Base-by-base conservation (phyloP, 2,329 filamentous ascomycete genomes). In the Colletotrichum lini region DNA sequence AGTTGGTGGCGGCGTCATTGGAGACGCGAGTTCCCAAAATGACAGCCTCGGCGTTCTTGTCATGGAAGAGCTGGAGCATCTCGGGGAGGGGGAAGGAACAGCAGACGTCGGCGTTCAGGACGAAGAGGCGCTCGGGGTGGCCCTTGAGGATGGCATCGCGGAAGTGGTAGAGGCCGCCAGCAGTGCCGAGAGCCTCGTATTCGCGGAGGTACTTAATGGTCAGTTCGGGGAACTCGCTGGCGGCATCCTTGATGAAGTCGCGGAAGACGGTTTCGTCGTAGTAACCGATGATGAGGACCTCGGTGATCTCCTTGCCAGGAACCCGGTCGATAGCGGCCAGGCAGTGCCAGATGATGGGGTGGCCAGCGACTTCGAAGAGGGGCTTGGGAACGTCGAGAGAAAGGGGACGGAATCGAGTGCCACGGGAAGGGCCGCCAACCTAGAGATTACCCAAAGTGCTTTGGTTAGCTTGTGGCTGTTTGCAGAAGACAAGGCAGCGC, bases 331-430 rank as follows among this genome's bases (percentile, higher is more conserved):
- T 90, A 78, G 96, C 95, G 79, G 93, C 93, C 81, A 99, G 90
- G 87, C 95, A 98, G 88, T 99, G 96, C 89, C 95, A 96, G 86
- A 98, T 95, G 85, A 99, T 98, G 77, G 96, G 95, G 84, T 99
- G 96, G 77, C 96, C 96, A 76, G 96, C 96, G 79, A 99, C 95
- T 82, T 98, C 96, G 86, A 99, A 98, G 77, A 99, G 93, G 74
- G 96, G 96, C 94, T 98, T 98, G 77, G 96, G 96, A 67, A 98
- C 88, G 84, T 99, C 96, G 78, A 98, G 93, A 67, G 95, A 98
- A 76, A 99, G 89, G 77, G 96, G 96, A 77, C 96, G 91, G 86
- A 98, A 98, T 76, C 96, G 91, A 73, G 96, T 99, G 81, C 96
- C 96, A 88, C 96, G 91, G 70, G 95, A 98, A 67, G 96, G 95